Base-by-base conservation (phyloP, 768 basidiomycete genomes). In the Auricularia sp. region DNA sequence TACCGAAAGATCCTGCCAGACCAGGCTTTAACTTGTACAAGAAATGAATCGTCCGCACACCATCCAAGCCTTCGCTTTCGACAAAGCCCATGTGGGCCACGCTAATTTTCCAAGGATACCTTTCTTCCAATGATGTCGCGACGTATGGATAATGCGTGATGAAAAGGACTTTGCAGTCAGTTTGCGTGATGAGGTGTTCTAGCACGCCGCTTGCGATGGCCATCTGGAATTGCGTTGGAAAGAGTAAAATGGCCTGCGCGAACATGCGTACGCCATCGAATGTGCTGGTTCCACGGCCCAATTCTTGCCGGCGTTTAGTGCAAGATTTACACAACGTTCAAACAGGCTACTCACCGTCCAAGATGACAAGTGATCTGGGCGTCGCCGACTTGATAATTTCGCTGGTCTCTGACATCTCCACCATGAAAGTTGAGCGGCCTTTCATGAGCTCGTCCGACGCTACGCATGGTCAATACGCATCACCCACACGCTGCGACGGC, bases 361-460 rank as follows among this genome's bases (percentile, higher is more conserved):
- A 79, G 47, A 99, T 88, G 12, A 99, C 90, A 11, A 98, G 80
- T 61, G 90, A 93, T 36, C 81, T 81, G 3, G 80, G 73, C 0
- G 92, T 90, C 0, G 91, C 89, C 3, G 84, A 79, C 42, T 86
- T 81, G 14, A 98, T 75, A 64, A 98, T 94, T 70, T 97, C 91
- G 69, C 87, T 88, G 0, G 95, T 97, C 73, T 98, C 94, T 4
- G 88, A 81, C 81, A 98, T 87, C 74, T 99, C 96, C 3, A 98
- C 91, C 95, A 97, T 97, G 73, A 98, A 97, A 0, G 91, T 98
- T 0, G 93, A 96, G 7, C 91, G 84, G 0, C 93, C 93, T 44
- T 88, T 82, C 5, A 86, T 83, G 33, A 98, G 74, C 67, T 97
- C 93, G 72, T 98, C 96, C 10, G 86, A 88, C 0, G 96, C 96